Conservation (phyloP, 2,329 filamentous ascomycete species). For the Diaporthe citrichinensis region DNA sequence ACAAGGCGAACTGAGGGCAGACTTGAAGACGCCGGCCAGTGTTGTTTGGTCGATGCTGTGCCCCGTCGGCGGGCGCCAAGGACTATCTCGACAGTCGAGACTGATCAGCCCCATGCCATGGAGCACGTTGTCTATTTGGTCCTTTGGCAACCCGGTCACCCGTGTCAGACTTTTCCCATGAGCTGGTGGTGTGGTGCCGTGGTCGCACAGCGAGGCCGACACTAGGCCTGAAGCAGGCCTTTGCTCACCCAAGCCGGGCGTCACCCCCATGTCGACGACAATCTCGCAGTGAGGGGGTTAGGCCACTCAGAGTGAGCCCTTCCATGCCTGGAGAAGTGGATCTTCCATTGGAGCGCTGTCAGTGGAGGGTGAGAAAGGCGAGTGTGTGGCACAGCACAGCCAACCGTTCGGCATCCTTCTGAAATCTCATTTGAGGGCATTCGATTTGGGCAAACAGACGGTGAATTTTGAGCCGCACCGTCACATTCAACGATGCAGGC, state of each 20-base stretch:
- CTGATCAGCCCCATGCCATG: slow-evolving; percentile 14
- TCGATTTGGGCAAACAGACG: neutral
- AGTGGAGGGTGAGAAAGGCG: slow-evolving; percentile 9
- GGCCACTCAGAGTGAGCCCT: slow-evolving; percentile 34
- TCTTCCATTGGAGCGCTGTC: slow-evolving; percentile 11
- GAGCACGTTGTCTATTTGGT: neutral
- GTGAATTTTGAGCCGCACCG: slow-evolving; percentile 38
- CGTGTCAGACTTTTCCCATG: slow-evolving; percentile 21
- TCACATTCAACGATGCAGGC: slow-evolving; percentile 34
- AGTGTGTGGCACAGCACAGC: slow-evolving; percentile 38
- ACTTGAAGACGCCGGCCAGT: neutral
- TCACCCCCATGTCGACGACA: slow-evolving; percentile 14
- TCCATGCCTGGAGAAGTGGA: slow-evolving; percentile 14
- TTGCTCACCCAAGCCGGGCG: slow-evolving; percentile 7
- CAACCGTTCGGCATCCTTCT: slow-evolving; percentile 12
- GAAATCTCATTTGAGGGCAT: neutral
- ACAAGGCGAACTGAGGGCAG: slow-evolving; percentile 29
- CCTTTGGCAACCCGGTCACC: slow-evolving; percentile 21
- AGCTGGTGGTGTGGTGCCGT: slow-evolving; percentile 19
- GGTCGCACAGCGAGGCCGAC: slow-evolving; percentile 31
- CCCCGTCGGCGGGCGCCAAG: slow-evolving; percentile 27
- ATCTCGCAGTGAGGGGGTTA: slow-evolving; percentile 35
- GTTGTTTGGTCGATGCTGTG: slow-evolving; percentile 5
- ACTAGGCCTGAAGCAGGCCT: slow-evolving; percentile 31
- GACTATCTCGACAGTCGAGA: slow-evolving; percentile 9